Percentiles rank a stretch among this genome's conserved stretches.
phyloP scores from a whole-genome alignment of 83 land plant genomes.

The Picea abies region DNA sequence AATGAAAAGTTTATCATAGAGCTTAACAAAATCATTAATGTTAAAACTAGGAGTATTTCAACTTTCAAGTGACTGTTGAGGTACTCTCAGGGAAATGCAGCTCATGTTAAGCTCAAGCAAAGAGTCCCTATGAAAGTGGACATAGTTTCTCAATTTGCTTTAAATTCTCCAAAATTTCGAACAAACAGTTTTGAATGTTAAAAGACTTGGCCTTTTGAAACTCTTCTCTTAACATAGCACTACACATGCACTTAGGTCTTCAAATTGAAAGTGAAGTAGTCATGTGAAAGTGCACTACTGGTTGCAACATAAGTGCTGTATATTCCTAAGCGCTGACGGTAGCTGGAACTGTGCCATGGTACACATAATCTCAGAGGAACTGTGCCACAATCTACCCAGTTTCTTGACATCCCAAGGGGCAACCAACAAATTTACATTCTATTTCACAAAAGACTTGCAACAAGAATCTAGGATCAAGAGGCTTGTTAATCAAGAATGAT shows the following conservation, averaged over 20 bases:
- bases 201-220: conserved; percentile 1
- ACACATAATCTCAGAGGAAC: not conserved
- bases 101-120: not conserved
- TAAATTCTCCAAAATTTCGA: not conserved
- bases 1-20: no score
- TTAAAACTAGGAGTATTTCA: not conserved
- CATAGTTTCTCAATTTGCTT: not conserved
- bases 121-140: not conserved
- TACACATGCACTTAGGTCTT: not conserved
- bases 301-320: not conserved
- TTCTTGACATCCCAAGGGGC: not conserved
- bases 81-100: not conserved
- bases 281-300: not conserved
- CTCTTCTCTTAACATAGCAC: not conserved
- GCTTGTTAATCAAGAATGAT: conserved; percentile 9
- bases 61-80: not conserved
- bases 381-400: not conserved
- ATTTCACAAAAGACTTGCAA: not conserved
- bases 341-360: not conserved
- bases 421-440: not conserved
- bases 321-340: not conserved
- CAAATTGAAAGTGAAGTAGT: not conserved
- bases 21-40: no score
- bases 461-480: not conserved
- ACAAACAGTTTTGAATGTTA: not conserved